Base-by-base conservation (phyloP, 2,329 filamentous ascomycete species). In the Penicillium sp. region DNA sequence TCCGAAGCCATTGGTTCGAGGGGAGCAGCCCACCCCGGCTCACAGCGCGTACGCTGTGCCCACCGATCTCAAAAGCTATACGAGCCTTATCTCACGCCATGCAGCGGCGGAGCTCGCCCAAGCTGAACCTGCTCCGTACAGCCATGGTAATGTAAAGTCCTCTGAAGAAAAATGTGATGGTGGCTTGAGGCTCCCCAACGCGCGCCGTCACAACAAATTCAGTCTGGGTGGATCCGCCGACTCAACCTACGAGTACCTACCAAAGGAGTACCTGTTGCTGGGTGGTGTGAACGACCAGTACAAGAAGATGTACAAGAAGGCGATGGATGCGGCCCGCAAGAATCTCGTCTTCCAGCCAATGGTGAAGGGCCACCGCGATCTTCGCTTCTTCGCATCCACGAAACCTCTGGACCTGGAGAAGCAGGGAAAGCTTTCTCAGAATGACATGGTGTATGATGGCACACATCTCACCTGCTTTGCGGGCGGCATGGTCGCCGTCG, bases 401-500 rank as follows among this genome's bases (percentile, higher is more conserved):
- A 42, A 46, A n/a, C 32, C 50, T 28, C 42, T 56, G 10, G 51
- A 49, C 15, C 44, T 54, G 8, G 41, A 51, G 8, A 44, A 54
- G 16, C 44, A 50, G 18, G 36, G 37, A 4, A 35, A 41, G 3
- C 32, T 50, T 10, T 26, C 39, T 10, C 13, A 40, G 14, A 13
- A 44, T 6, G 37, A 44, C n/a, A 59, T 76, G 4, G 61, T 69
- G 8, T 69, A 76, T 9, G 70, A 79, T 47, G 69, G 72, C 16
- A 71, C 76, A 35, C 77, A 81, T 56, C 66, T 80, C 10, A 69
- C 66, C 15, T 81, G 77, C 61, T 80, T 77, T 52, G 67, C 73
- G 0, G 77, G 77, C 8, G 77, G 76, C 35, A 80, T 80, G 76
- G 74, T 79, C 42, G 77, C 72, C 0, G 58, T 81, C 0, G 77